A percentile compares a stretch with the other conserved stretches of the same genome.
Conservation (phyloP, 2,329 filamentous ascomycete genomes). For the Nigrograna mackinnonii region DNA sequence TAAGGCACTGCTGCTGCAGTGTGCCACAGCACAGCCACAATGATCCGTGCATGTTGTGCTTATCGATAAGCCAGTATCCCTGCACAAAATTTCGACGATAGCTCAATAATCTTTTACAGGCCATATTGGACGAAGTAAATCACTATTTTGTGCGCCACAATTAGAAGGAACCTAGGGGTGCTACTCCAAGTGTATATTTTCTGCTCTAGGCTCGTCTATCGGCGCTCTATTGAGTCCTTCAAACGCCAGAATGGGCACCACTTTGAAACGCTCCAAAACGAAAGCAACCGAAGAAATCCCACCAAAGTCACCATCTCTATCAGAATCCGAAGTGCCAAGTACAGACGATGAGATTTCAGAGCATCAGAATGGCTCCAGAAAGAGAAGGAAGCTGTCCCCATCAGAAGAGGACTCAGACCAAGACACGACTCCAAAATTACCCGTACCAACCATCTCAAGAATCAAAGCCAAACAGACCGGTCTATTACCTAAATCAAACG, state of each 20-base stretch:
- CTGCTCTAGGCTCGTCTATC: background rate
- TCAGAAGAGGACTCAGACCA: slow-evolving; percentile 13
- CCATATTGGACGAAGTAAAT: too few relatives aligned
- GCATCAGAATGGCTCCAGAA: slow-evolving; percentile 36
- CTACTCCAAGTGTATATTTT: background rate
- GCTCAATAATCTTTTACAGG: background rate
- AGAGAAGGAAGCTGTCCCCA: slow-evolving; percentile 39
- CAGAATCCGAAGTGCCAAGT: slow-evolving; percentile 3
- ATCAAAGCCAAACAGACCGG: slow-evolving; percentile 34
- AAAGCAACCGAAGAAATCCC: background rate
- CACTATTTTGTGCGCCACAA: too few relatives aligned
- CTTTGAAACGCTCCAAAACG: slow-evolving; percentile 1
- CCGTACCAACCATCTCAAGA: slow-evolving; percentile 32
- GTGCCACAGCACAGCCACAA: too few relatives aligned
- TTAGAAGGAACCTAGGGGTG: too few relatives aligned
- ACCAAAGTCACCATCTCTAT: background rate
- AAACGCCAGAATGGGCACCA: slow-evolving; percentile 1
- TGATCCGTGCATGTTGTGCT: too few relatives aligned
- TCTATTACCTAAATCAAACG: slow-evolving; percentile 2
- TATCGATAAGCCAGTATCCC: slow-evolving; percentile 31
- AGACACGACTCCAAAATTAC: slow-evolving; percentile 8
- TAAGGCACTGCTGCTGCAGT: too few relatives aligned
- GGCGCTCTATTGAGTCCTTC: background rate
- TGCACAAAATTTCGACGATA: slow-evolving; percentile 22
- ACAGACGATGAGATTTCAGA: slow-evolving; percentile 31